Evolutionary conservation across 805 yeast species (phyloP).

Genomic region (Saturnispora silvae): DNA sequence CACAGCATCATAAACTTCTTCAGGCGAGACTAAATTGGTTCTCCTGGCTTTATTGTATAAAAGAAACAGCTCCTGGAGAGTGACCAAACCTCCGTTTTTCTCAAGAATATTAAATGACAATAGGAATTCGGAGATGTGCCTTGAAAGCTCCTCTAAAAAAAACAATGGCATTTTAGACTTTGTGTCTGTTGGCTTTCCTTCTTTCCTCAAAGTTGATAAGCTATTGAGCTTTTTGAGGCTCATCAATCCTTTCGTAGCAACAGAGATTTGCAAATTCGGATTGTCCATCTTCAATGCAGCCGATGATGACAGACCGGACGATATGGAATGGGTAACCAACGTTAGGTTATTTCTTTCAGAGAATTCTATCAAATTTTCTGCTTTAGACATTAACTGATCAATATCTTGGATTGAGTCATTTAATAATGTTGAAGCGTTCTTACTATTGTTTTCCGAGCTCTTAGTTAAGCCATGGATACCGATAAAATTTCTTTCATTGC

Average conservation of each 20-base stretch:
- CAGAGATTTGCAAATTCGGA: background rate
- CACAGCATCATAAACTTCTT: constrained; percentile 55
- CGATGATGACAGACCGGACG: constrained; percentile 10
- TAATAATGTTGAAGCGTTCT: constrained; percentile 50
- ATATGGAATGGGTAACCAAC: constrained; percentile 12
- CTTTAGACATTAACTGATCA: constrained; percentile 66
- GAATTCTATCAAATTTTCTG: constrained; percentile 56
- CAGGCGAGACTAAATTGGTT: constrained; percentile 57
- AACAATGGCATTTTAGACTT: constrained; percentile 15
- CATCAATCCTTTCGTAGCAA: constrained; percentile 3
- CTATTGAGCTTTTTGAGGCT: constrained; percentile 16
- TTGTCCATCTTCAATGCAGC: background rate
- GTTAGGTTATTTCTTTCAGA: constrained; percentile 33
- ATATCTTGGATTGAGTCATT: constrained; percentile 66
- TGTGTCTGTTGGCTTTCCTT: constrained; percentile 3
- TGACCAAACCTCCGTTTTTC: constrained; percentile 46
- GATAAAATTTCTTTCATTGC: background rate
- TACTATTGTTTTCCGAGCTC: constrained; percentile 41
- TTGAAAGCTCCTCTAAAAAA: constrained; percentile 53
- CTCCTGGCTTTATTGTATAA: constrained; percentile 57
- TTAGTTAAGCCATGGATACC: constrained; percentile 69
- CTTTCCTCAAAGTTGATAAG: constrained; percentile 14
- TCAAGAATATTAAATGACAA: constrained; percentile 32
- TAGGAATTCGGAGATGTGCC: constrained; percentile 70
- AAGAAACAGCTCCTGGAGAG: constrained; percentile 53